Percentiles rank a stretch among this genome's conserved stretches.
Conservation (phyloP, 2,329 filamentous ascomycete genomes). For the Talaromyces sp. region DNA sequence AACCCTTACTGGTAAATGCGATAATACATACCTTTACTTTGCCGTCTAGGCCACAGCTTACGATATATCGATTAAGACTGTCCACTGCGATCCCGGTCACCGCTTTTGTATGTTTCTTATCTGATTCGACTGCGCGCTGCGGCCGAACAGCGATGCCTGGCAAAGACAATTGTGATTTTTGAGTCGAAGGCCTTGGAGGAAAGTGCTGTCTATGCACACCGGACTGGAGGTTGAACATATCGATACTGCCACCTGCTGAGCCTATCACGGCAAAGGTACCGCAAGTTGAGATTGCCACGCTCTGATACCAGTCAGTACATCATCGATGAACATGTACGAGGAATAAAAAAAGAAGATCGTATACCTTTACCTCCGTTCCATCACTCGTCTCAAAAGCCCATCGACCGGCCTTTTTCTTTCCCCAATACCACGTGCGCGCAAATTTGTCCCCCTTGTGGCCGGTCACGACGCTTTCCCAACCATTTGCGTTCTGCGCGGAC, state of each 20-base stretch:
- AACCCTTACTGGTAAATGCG: neutral
- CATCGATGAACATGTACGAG: neutral
- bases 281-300: slow-evolving; percentile 82
- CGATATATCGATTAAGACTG: slow-evolving; percentile 76
- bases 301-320: slow-evolving; percentile 43
- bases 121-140: neutral
- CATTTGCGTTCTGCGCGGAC: slow-evolving; percentile 72
- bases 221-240: slow-evolving; percentile 97
- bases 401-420: slow-evolving; percentile 81
- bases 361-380: slow-evolving; percentile 63
- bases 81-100: slow-evolving; percentile 87
- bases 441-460: slow-evolving; percentile 80
- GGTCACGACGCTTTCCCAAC: slow-evolving; percentile 96
- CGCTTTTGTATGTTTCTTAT: slow-evolving; percentile 63
- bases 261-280: slow-evolving; percentile 91
- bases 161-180: slow-evolving; percentile 23
- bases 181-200: slow-evolving; percentile 66
- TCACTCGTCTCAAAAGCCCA: slow-evolving; percentile 91
- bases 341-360: slow-evolving; percentile 7
- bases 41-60: slow-evolving; percentile 85
- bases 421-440: slow-evolving; percentile 98
- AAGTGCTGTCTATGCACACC: slow-evolving; percentile 83
- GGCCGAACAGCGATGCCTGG: neutral
- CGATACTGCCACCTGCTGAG: slow-evolving; percentile 74
- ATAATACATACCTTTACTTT: slow-evolving; percentile 62